Conservation (phyloP, 352 stramenopile genomes). For the Phytophthora brassicae region DNA sequence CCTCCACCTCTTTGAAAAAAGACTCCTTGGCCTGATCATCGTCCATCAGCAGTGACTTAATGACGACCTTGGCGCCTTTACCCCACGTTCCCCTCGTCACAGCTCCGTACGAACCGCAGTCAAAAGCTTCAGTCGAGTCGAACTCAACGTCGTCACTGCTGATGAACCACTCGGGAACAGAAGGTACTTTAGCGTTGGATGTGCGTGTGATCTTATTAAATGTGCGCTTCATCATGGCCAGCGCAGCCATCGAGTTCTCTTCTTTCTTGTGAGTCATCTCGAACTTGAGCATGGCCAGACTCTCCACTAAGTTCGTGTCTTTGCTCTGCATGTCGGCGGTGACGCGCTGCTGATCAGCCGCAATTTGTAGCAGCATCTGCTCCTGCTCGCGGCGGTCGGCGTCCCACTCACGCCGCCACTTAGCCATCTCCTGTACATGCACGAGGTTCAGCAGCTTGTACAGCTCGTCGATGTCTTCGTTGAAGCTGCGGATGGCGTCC, state of each 20-base stretch:
- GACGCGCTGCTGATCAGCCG: conserved; percentile 15
- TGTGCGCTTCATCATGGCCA: conserved; percentile 23
- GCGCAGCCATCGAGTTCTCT: conserved; percentile 16
- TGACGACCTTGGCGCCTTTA: conserved; percentile 34
- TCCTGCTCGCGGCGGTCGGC: conserved; percentile 26
- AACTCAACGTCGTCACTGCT: conserved; percentile 30
- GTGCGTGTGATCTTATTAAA: conserved; percentile 27
- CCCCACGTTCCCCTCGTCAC: conserved; percentile 25
- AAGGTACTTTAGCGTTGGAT: conserved; percentile 24
- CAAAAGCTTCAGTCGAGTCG: conserved; percentile 17
- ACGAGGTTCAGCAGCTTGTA: conserved; percentile 25
- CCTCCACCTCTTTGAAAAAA: conserved; percentile 42
- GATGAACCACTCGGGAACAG: conserved; percentile 31
- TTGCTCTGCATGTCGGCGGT: conserved; percentile 20
- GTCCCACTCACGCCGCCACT: conserved; percentile 32
- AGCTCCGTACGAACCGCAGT: conserved; percentile 16
- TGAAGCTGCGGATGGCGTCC: conserved; percentile 26
- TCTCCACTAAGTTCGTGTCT: conserved; percentile 23
- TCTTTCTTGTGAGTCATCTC: conserved; percentile 27
- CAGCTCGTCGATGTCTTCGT: conserved; percentile 31
- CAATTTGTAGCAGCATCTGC: conserved; percentile 26
- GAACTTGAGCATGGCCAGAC: conserved; percentile 32
- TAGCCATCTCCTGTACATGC: conserved; percentile 30
- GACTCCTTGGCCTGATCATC: conserved; percentile 28
- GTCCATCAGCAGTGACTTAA: conserved; percentile 40